Conservation (phyloP, 1,284 basidiomycete genomes). For the Ceratobasidium sp. region DNA sequence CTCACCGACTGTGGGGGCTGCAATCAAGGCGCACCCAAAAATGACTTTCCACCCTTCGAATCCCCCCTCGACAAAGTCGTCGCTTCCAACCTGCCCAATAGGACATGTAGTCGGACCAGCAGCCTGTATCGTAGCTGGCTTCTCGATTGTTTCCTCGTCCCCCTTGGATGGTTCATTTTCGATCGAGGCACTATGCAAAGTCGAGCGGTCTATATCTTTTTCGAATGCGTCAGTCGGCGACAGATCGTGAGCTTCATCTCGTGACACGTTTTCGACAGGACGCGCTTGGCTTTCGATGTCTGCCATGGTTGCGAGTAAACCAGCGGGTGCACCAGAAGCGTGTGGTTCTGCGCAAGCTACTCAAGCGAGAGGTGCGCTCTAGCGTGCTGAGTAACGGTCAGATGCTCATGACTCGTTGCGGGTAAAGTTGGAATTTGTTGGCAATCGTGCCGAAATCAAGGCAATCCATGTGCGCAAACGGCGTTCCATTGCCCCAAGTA, state of each 20-base stretch:
- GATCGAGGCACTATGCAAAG: slow-evolving; percentile 3
- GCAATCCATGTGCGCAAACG: not conserved
- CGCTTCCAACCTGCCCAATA: slow-evolving; percentile 3
- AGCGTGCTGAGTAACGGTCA: slow-evolving; percentile 11
- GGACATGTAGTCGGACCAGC: slow-evolving; percentile 2
- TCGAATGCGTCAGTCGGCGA: no score
- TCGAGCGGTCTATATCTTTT: slow-evolving; percentile 22
- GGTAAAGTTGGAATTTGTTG: not conserved
- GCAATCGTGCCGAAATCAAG: slow-evolving; percentile 1
- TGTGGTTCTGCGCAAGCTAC: not conserved
- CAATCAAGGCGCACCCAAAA: slow-evolving; percentile 30
- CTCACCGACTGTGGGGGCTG: slow-evolving; percentile 29
- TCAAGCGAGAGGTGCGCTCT: not conserved
- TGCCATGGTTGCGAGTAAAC: not conserved
- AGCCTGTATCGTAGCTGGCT: slow-evolving; percentile 7
- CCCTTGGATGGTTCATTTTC: not conserved
- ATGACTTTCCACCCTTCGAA: slow-evolving; percentile 39
- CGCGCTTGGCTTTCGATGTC: slow-evolving; percentile 20
- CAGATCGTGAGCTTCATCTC: not conserved
- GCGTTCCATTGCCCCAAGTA: not conserved
- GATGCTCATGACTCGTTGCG: no score
- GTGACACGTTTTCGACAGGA: not conserved
- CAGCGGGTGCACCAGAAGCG: no score
- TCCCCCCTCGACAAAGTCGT: slow-evolving; percentile 37
- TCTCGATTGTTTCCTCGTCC: slow-evolving; percentile 18